phyloP scores from a whole-genome alignment of 257 asterid species.

The Coffea canephora region DNA sequence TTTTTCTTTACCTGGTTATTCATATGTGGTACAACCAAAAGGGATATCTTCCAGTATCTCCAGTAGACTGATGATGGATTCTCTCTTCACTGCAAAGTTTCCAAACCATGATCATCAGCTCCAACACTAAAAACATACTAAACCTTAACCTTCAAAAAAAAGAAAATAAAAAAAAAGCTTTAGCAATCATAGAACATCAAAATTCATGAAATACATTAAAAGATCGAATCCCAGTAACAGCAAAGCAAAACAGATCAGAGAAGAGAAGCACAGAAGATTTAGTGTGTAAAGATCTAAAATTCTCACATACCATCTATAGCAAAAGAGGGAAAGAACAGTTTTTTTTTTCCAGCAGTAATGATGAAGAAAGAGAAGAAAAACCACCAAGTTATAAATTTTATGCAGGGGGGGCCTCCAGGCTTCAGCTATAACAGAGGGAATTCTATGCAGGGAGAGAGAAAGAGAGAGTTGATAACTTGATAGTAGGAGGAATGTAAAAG shows the following conservation, averaged over 20 bases:
- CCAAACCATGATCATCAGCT: constrained; percentile 7
- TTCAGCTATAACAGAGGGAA: neutral
- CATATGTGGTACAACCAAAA: neutral
- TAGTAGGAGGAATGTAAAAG: neutral
- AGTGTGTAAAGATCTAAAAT: constrained; percentile 9
- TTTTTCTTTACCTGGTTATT: constrained; percentile 10
- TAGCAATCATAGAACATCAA: neutral
- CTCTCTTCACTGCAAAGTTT: constrained; percentile 1
- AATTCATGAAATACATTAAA: neutral
- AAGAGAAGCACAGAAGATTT: neutral
- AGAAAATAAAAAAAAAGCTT: neutral
- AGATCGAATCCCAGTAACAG: neutral
- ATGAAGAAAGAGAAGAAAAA: constrained; percentile 9
- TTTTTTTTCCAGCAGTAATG: constrained; percentile 19
- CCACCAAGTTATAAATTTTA: neutral
- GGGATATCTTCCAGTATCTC: neutral
- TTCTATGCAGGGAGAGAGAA: neutral
- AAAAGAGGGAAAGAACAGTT: constrained; percentile 16
- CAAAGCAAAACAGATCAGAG: constrained; percentile 12
- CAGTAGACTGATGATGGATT: neutral
- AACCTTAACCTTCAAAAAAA: neutral
- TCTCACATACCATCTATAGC: constrained; percentile 13
- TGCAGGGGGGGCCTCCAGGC: neutral
- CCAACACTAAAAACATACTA: neutral
- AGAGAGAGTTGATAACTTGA: neutral